These are phyloP conservation scores for Phytophthora litchii DNA, from an alignment of 352 stramenopile species.

Conservation along the genomic window DNA sequence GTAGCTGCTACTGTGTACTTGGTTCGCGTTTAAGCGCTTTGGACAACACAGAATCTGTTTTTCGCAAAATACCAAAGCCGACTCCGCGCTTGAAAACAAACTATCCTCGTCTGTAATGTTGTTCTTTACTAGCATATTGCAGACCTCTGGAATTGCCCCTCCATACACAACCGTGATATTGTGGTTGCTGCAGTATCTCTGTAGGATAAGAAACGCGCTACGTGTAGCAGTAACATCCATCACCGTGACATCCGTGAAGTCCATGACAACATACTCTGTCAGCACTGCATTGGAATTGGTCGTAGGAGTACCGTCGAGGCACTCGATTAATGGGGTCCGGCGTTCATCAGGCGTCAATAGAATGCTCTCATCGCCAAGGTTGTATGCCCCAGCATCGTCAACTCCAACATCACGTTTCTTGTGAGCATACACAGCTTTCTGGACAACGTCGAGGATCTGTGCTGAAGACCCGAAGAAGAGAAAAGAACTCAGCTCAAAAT, in stretches of 20 bases:
- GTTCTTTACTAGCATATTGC: slow-evolving; percentile 57
- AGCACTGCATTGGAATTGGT: slow-evolving; percentile 36
- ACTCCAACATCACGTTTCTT: slow-evolving; percentile 30
- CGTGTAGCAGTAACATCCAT: slow-evolving; percentile 85
- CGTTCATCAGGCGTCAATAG: slow-evolving; percentile 49
- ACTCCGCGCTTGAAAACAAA: slow-evolving; percentile 68
- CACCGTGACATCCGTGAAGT: slow-evolving; percentile 81
- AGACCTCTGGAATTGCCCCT: slow-evolving; percentile 57
- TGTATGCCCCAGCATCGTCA: slow-evolving; percentile 12
- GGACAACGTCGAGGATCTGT: slow-evolving; percentile 76
- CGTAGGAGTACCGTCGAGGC: slow-evolving; percentile 60
- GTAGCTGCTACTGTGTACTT: slow-evolving; percentile 8
- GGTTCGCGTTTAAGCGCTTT: background rate
- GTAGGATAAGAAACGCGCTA: slow-evolving; percentile 78
- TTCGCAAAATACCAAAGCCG: slow-evolving; percentile 74
- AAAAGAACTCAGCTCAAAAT: slow-evolving; percentile 80
- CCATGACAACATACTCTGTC: slow-evolving; percentile 81
- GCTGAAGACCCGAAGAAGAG: slow-evolving; percentile 85
- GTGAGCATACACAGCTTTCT: slow-evolving; percentile 64
- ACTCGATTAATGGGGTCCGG: slow-evolving; percentile 58
- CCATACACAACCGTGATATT: slow-evolving; percentile 70
- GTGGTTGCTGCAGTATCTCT: slow-evolving; percentile 74
- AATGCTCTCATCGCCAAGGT: slow-evolving; percentile 19
- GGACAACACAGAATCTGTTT: slow-evolving; percentile 45
- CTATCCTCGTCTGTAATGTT: slow-evolving; percentile 51